These are phyloP conservation scores for Pseudogymnoascus sp. DNA, from an alignment of 2,329 filamentous ascomycete genomes.

Conservation along the genomic window DNA sequence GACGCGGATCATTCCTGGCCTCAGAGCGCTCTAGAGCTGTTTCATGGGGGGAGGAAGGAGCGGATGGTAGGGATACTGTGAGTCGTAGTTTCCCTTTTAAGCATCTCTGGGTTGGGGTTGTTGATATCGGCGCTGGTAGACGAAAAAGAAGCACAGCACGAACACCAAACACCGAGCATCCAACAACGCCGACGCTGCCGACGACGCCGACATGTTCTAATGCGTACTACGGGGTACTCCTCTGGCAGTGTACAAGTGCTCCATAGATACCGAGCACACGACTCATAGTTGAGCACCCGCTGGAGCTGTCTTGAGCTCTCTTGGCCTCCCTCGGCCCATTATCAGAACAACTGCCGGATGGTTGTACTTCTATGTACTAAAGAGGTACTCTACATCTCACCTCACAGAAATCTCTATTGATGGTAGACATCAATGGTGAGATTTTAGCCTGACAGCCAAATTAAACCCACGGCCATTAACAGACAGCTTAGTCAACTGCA, in stretches of 20 bases:
- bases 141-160: background rate
- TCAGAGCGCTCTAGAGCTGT: background rate
- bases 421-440: background rate
- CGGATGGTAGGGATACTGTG: background rate
- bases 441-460: background rate
- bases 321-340: background rate
- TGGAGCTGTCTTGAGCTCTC: background rate
- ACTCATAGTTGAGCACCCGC: background rate
- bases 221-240: background rate
- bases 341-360: background rate
- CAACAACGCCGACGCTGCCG: background rate
- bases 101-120: background rate
- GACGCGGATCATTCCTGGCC: background rate
- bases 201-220: background rate
- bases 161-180: background rate
- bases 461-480: background rate
- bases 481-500: background rate
- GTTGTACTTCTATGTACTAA: background rate
- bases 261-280: no score
- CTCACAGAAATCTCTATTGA: background rate
- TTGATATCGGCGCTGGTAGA: background rate
- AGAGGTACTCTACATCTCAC: background rate
- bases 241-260: background rate
- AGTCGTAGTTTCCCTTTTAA: background rate
- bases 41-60: background rate